Base-by-base conservation (phyloP, 306 rosid genomes). In the Hylodesmum podocarpum region DNA sequence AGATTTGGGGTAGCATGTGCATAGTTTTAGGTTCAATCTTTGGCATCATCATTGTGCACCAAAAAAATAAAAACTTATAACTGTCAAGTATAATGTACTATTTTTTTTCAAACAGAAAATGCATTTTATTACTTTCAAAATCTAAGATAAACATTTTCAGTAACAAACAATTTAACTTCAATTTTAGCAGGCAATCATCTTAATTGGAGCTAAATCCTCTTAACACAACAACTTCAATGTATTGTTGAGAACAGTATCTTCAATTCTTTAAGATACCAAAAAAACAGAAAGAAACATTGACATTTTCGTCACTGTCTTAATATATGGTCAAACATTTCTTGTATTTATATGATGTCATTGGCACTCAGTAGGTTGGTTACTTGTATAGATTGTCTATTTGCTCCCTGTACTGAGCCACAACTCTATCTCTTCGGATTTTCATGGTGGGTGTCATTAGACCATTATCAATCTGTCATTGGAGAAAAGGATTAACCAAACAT, bases 381-480 rank as follows among this genome's bases (percentile, higher is more conserved):
- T 87, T 83, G 90, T 88, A 94, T 66, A 94, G 70, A 64, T 86
- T 81, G 47, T 90, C 90, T 81, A 92, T 87, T 89, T 94, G 89
- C 49, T 92, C 90, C 77, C 57, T 80, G 85, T 85, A 89, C 37
- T 62, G 81, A 71, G 82, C 83, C 49, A 73, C 83, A 49, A 92
- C 98, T 70, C 62, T 81, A 79, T 92, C 95, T 83, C 96, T 85
- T 81, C 92, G 88, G 69, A 94, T 81, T 79, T 94, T 92, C 98
- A 94, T 84, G 44, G 97, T 94, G 2, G 98, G 96, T 29, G 96
- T 94, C 96, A 94, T 84, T 71, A 94, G 84, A 22, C 96, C 96
- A 64, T 85, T 82, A 55, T 94, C 98, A 75, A 92, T 90, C 98
- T 94, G 89, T 74, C 81, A 75, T 41, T 28, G 11, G 73, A 80